These are phyloP conservation scores for Bipolaris cookei DNA, from an alignment of 2,329 filamentous ascomycete genomes.

Conservation along the genomic window DNA sequence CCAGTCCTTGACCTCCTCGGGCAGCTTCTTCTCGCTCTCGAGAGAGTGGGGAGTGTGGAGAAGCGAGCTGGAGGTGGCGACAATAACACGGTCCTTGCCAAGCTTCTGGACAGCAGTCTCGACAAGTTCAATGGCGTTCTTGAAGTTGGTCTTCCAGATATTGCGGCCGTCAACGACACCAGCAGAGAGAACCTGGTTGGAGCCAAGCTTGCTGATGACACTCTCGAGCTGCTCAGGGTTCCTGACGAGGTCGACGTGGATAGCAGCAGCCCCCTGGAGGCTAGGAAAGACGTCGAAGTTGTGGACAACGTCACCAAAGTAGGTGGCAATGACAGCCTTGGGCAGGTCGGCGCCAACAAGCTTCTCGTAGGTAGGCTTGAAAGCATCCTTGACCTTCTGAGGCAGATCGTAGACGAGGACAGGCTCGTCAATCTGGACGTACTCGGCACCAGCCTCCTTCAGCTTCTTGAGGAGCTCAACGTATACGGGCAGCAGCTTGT, in stretches of 20 bases:
- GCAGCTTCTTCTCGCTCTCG: slow-evolving; percentile 97
- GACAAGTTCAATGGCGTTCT: slow-evolving; percentile 88
- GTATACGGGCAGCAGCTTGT: slow-evolving; percentile 93
- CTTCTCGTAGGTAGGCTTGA: slow-evolving; percentile 97
- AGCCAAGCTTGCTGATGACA: slow-evolving; percentile 80
- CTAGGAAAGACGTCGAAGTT: slow-evolving; percentile 90
- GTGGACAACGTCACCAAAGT: slow-evolving; percentile 99
- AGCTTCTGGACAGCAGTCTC: slow-evolving; percentile 93
- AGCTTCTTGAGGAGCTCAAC: slow-evolving; percentile 90
- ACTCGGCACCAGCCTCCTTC: slow-evolving; percentile 94
- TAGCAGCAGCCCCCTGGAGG: slow-evolving; percentile 73
- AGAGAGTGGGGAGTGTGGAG: slow-evolving; percentile 99
- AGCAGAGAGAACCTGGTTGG: slow-evolving; percentile 88
- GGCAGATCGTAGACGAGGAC: slow-evolving; percentile 94
- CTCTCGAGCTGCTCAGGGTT: slow-evolving; percentile 96
- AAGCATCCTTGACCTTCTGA: slow-evolving; percentile 89
- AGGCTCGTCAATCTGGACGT: slow-evolving; percentile 98
- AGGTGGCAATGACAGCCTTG: slow-evolving; percentile 89
- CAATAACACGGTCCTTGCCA: slow-evolving; percentile 95
- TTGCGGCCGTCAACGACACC: slow-evolving; percentile 99
- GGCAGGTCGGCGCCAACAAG: slow-evolving; percentile 81
- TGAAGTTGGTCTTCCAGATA: slow-evolving; percentile 99
- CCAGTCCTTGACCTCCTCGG: slow-evolving; percentile 92
- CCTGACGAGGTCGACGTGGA: slow-evolving; percentile 96
- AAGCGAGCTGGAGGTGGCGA: slow-evolving; percentile 95